A percentile compares a stretch with the other conserved stretches of the same genome.
These are phyloP conservation scores for Spathaspora boniae DNA, from an alignment of 805 yeast genomes.

Conservation along the genomic window DNA sequence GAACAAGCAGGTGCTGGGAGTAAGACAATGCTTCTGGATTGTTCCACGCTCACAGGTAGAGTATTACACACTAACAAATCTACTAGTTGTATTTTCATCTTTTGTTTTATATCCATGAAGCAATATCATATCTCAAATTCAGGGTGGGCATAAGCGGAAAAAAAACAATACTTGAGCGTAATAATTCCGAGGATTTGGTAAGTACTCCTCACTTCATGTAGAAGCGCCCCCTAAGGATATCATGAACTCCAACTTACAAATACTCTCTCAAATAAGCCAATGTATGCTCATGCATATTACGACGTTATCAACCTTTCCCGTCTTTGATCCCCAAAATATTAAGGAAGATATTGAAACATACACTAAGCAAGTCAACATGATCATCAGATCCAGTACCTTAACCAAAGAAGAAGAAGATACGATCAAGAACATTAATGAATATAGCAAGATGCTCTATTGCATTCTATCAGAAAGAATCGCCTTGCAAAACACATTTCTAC, in stretches of 20 bases:
- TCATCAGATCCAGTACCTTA: background rate
- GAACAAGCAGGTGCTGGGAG: too few species aligned
- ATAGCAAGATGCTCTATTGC: background rate
- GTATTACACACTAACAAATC: too few species aligned
- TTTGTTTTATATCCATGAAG: too few species aligned
- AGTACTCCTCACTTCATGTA: too few species aligned
- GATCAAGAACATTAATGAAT: conserved; percentile 1
- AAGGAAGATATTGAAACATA: conserved; percentile 1
- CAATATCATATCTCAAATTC: too few species aligned
- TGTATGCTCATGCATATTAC: conserved; percentile 1
- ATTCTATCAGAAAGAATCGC: conserved; percentile 3
- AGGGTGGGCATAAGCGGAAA: too few species aligned
- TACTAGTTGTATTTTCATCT: too few species aligned
- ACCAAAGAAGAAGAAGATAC: background rate
- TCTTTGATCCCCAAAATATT: conserved; percentile 2
- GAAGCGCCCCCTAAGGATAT: too few species aligned
- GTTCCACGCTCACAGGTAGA: too few species aligned
- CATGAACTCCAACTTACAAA: conserved; percentile 2
- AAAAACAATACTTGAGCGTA: too few species aligned
- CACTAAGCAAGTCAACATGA: background rate
- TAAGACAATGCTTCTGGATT: too few species aligned
- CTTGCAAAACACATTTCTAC: background rate
- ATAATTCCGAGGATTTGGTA: too few species aligned
- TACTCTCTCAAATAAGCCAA: background rate
- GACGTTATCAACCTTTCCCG: conserved; percentile 3